Percentiles rank a stretch among this genome's conserved stretches.
Evolutionary conservation across 768 basidiomycete genomes (phyloP).

Genomic region (Mycena olivaceomarginata): DNA sequence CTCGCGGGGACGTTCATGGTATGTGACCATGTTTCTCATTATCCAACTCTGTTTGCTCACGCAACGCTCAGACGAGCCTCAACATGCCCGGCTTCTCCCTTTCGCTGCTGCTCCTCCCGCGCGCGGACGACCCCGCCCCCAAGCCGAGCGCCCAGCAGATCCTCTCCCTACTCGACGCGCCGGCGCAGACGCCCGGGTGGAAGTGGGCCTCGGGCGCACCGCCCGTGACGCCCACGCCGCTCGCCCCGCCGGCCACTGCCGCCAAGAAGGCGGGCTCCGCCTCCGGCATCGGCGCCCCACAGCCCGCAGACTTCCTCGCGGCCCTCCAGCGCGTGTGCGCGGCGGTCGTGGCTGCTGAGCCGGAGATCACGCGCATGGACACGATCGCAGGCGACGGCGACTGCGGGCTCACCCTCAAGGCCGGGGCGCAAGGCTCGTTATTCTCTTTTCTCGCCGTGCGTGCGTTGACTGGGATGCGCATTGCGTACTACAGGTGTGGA

Average conservation of each 20-base stretch:
- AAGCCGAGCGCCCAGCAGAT: constrained; percentile 62
- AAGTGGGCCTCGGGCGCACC: constrained; percentile 77
- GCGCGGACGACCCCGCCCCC: constrained; percentile 53
- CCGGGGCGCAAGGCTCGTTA: constrained; percentile 78
- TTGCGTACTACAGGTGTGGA: constrained; percentile 70
- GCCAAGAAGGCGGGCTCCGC: constrained; percentile 30
- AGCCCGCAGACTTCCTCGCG: constrained; percentile 70
- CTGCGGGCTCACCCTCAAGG: constrained; percentile 74
- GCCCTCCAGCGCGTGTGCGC: constrained; percentile 77
- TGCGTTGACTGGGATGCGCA: background rate
- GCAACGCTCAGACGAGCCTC: constrained; percentile 93
- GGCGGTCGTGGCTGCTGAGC: constrained; percentile 85
- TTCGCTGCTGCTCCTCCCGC: constrained; percentile 86
- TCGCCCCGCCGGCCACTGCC: constrained; percentile 39
- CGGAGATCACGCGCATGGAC: constrained; percentile 94
- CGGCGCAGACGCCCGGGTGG: constrained; percentile 87
- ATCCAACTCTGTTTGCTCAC: no score
- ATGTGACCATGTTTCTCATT: no score
- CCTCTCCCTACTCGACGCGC: constrained; percentile 83
- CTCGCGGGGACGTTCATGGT: constrained; percentile 94
- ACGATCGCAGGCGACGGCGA: constrained; percentile 94
- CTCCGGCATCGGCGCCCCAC: constrained; percentile 51
- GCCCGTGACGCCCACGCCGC: constrained; percentile 55
- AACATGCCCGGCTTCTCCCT: constrained; percentile 97
- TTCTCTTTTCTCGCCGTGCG: constrained; percentile 44